These are phyloP conservation scores for Candida sojae DNA, from an alignment of 1,139 yeast genomes.

Conservation along the genomic window DNA sequence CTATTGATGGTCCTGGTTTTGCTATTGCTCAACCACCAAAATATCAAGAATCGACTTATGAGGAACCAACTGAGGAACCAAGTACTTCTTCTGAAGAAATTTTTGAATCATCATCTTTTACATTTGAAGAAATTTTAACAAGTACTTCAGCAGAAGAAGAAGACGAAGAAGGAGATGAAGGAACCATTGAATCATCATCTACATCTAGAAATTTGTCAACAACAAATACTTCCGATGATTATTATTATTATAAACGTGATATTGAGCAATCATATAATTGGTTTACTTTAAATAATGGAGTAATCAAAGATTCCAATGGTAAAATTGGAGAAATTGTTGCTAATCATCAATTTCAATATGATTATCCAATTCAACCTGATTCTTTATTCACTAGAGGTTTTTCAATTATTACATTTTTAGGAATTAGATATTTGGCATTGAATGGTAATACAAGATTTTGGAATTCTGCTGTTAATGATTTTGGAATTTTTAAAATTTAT, in stretches of 20 bases:
- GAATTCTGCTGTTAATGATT: conserved; percentile 9
- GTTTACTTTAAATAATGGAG: conserved; percentile 50
- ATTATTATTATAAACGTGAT: background rate
- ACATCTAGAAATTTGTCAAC: background rate
- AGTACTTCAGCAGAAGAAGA: no score
- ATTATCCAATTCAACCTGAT: conserved; percentile 45
- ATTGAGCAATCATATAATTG: background rate
- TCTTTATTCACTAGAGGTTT: conserved; percentile 11
- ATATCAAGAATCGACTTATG: background rate
- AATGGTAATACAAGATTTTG: conserved; percentile 11
- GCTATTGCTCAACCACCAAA: background rate
- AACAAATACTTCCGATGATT: background rate
- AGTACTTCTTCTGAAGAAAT: background rate
- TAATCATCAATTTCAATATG: conserved; percentile 49
- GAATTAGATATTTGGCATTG: conserved; percentile 22
- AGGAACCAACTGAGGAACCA: background rate
- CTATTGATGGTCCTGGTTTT: background rate
- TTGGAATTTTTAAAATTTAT: conserved; percentile 9
- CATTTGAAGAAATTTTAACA: no score
- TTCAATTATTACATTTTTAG: conserved; percentile 18
- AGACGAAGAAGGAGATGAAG: no score
- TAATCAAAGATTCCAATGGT: conserved; percentile 36
- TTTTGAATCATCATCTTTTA: no score
- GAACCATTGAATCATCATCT: background rate
- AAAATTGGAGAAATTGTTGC: conserved; percentile 48